phyloP scores from a whole-genome alignment of 345 rosid species.

The Eucalyptus melliodora region DNA sequence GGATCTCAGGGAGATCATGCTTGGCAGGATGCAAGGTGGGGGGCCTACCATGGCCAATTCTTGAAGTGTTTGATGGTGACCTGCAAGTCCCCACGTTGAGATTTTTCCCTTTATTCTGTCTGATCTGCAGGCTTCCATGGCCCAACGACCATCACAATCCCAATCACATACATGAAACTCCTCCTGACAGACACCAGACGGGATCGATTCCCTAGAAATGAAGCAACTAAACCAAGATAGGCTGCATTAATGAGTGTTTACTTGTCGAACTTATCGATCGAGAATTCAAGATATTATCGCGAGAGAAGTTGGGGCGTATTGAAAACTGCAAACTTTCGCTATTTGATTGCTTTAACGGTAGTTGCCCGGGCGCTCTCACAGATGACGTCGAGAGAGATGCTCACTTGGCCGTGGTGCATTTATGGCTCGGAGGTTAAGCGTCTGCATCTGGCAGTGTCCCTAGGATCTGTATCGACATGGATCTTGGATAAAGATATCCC shows the following conservation, averaged over 20 bases:
- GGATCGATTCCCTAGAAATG: background rate
- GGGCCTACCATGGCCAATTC: background rate
- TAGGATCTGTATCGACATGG: background rate
- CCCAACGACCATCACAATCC: background rate
- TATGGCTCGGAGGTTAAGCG: background rate
- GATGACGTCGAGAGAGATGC: background rate
- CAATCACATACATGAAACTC: background rate
- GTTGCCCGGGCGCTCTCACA: background rate
- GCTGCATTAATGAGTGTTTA: background rate
- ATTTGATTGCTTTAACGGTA: background rate
- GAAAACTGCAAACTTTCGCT: background rate
- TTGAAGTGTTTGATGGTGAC: background rate
- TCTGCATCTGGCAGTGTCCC: background rate
- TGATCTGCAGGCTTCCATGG: background rate
- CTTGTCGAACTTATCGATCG: background rate
- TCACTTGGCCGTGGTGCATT: background rate
- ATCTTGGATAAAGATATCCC: background rate
- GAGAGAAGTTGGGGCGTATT: background rate
- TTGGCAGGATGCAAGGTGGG: background rate
- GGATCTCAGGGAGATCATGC: background rate
- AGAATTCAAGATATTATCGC: background rate
- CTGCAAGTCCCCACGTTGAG: background rate
- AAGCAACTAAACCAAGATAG: background rate
- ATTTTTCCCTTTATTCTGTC: background rate
- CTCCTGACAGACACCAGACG: background rate